Percentiles rank a stretch among this genome's conserved stretches.
phyloP scores from a whole-genome alignment of 2,329 filamentous ascomycete genomes.

The Microdochium trichocladiopsis region DNA sequence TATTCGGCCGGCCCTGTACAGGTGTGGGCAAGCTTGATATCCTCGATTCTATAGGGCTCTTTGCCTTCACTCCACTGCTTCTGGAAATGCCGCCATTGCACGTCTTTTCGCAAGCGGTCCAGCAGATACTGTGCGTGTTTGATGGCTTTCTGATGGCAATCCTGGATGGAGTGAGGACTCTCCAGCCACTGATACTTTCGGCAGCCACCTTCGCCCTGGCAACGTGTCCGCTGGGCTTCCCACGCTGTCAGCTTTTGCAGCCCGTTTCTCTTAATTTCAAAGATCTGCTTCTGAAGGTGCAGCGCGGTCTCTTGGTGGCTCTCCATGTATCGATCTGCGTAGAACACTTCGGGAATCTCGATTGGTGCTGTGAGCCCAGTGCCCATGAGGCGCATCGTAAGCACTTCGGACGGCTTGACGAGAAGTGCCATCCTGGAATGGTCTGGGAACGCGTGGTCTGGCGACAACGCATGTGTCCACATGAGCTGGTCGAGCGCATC shows the following conservation, averaged over 20 bases:
- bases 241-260: conserved; percentile 11
- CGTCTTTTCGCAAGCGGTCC: conserved; percentile 12
- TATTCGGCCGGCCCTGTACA: conserved; percentile 29
- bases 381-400: conserved; percentile 37
- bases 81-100: conserved; percentile 18
- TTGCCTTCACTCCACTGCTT: conserved; percentile 8
- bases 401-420: conserved; percentile 39
- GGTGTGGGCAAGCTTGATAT: conserved; percentile 26
- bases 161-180: conserved; percentile 12
- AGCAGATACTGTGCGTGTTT: conserved; percentile 11
- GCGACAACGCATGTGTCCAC: conserved; percentile 35
- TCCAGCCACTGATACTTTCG: conserved; percentile 12
- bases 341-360: conserved; percentile 44
- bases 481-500: conserved; percentile 40
- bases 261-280: conserved; percentile 11
- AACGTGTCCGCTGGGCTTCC: conserved; percentile 10
- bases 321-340: conserved; percentile 46
- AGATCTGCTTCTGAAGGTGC: conserved; percentile 30
- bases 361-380: conserved; percentile 33
- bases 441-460: conserved; percentile 22
- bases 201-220: conserved; percentile 12
- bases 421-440: conserved; percentile 34
- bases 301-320: conserved; percentile 36
- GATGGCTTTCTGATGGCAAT: conserved; percentile 16
- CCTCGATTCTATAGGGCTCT: conserved; percentile 14